These are phyloP conservation scores for Komagataella mondaviorum DNA, from an alignment of 805 yeast genomes.

Conservation along the genomic window DNA sequence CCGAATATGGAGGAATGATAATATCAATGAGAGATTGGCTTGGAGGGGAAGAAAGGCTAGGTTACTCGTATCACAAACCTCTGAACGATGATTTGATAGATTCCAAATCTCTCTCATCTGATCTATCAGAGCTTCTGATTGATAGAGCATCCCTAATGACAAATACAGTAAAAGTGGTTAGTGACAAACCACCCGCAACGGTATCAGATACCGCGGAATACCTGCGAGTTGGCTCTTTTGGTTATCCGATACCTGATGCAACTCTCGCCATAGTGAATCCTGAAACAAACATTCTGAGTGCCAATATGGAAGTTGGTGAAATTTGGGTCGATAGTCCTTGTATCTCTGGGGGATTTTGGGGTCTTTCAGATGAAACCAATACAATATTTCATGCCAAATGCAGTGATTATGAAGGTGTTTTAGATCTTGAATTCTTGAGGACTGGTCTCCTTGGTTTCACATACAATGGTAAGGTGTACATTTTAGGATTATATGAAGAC, in stretches of 20 bases:
- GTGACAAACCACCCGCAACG: slow-evolving; percentile 37
- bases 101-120: slow-evolving; percentile 8
- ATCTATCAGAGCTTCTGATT: slow-evolving; percentile 49
- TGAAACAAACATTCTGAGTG: slow-evolving; percentile 65
- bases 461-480: slow-evolving; percentile 75
- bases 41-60: slow-evolving; percentile 52
- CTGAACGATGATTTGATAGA: slow-evolving; percentile 21
- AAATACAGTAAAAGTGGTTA: slow-evolving; percentile 55
- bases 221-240: slow-evolving; percentile 80
- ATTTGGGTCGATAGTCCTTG: slow-evolving; percentile 96
- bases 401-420: slow-evolving; percentile 51
- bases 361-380: slow-evolving; percentile 49
- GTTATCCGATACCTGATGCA: slow-evolving; percentile 90
- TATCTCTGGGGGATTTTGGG: slow-evolving; percentile 84
- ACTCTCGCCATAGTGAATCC: slow-evolving; percentile 91
- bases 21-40: slow-evolving; percentile 88
- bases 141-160: slow-evolving; percentile 64
- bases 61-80: slow-evolving; percentile 27
- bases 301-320: slow-evolving; percentile 79
- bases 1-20: slow-evolving; percentile 95
- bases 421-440: slow-evolving; percentile 71
- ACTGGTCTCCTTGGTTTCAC: slow-evolving; percentile 88
- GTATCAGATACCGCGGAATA: slow-evolving; percentile 28
- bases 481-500: slow-evolving; percentile 85
- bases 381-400: slow-evolving; percentile 75